Conservation (phyloP, 2,329 filamentous ascomycete species). For the Colletotrichum incanum region DNA sequence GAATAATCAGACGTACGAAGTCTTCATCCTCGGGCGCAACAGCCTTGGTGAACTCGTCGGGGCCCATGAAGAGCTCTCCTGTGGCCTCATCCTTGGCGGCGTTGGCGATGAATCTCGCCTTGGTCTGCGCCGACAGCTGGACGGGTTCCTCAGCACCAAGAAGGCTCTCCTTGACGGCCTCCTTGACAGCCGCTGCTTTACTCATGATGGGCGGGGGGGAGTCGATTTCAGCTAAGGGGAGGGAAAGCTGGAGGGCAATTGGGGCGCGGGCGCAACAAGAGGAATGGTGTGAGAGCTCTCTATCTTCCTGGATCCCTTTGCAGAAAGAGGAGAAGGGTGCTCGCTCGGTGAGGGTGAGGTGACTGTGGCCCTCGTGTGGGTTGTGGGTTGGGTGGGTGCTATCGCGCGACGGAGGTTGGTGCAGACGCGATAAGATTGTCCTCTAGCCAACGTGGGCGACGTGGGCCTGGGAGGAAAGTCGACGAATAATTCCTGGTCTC, state of each 20-base stretch:
- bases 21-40: constrained; percentile 90
- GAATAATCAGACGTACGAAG: constrained; percentile 76
- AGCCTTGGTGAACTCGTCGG: constrained; percentile 91
- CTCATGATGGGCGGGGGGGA: constrained; percentile 53
- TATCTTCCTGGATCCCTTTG: constrained; percentile 31
- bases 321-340: constrained; percentile 18
- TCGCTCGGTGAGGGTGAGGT: constrained; percentile 23
- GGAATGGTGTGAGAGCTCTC: constrained; percentile 10
- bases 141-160: constrained; percentile 73
- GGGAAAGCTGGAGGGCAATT: constrained; percentile 8
- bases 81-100: constrained; percentile 82
- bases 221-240: constrained; percentile 2
- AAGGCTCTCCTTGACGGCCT: constrained; percentile 85
- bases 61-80: constrained; percentile 85
- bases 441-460: constrained; percentile 17
- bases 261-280: constrained; percentile 11
- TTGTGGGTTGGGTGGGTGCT: constrained; percentile 39
- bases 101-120: constrained; percentile 82
- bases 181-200: constrained; percentile 69
- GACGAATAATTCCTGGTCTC: neutral
- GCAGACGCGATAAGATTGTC: constrained; percentile 35
- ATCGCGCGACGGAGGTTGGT: constrained; percentile 25
- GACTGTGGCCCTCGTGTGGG: constrained; percentile 35
- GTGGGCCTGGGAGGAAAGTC: constrained; percentile 1
- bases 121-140: constrained; percentile 81